These are phyloP conservation scores for Bryum argenteum DNA, from an alignment of 225 moss, liverwort and hornwort species.

Conservation along the genomic window DNA sequence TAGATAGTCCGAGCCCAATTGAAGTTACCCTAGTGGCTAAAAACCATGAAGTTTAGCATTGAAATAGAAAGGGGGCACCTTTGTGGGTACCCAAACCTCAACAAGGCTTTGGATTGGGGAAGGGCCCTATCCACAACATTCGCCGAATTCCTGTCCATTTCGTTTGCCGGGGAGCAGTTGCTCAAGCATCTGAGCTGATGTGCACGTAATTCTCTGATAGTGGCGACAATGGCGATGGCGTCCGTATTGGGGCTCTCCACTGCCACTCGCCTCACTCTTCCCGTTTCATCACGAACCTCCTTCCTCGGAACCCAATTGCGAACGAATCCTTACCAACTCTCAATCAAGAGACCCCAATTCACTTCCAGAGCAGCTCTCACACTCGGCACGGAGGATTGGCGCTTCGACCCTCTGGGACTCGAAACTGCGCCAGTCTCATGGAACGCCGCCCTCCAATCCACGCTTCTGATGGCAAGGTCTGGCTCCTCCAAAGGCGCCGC, in stretches of 20 bases:
- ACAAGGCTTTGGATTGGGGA: too few species aligned
- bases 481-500: slow-evolving; percentile 27
- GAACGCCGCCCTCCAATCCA: slow-evolving; percentile 26
- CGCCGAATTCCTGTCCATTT: slow-evolving; percentile 2
- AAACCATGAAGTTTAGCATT: too few species aligned
- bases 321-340: too few species aligned
- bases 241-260: neutral
- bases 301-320: neutral
- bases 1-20: too few species aligned
- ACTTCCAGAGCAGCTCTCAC: slow-evolving; percentile 9
- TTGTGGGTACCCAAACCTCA: too few species aligned
- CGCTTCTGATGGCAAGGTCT: slow-evolving; percentile 30
- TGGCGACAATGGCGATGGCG: slow-evolving; percentile 14
- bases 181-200: neutral
- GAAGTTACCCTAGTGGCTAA: too few species aligned
- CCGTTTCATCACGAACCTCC: slow-evolving; percentile 3
- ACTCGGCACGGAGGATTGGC: slow-evolving; percentile 23
- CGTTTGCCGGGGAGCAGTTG: neutral
- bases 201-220: neutral
- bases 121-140: neutral
- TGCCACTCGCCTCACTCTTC: neutral
- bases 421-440: slow-evolving; percentile 15
- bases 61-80: too few species aligned
- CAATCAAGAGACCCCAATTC: too few species aligned
- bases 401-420: slow-evolving; percentile 36